Base-by-base conservation (phyloP, 441 rosid species). In the Adansonia gregorii region DNA sequence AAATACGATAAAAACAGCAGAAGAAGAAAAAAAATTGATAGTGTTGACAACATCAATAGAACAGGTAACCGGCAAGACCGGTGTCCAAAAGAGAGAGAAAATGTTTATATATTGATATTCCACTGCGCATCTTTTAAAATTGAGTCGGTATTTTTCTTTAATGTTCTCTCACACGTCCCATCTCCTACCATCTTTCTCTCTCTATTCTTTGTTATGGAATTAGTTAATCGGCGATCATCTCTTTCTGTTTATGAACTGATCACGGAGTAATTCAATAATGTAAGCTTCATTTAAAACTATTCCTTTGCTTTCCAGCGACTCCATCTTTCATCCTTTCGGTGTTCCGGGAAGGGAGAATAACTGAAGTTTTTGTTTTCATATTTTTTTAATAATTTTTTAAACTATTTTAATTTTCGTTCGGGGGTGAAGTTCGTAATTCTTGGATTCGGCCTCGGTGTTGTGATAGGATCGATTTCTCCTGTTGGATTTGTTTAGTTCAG, bases 131-230 rank as follows among this genome's bases (percentile, higher is more conserved):
- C 35, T 31, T 31, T 31, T 1, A 31, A 31, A 31, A 31, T 31
- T 31, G 35, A 31, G 35, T 31, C 35, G 2, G 35, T 31, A 2
- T 2, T 31, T 31, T 83, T 85, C 88, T 82, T 82, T 80, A 82
- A 77, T 83, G 89, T 83, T 85, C 88, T 78, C 76, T 85, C 88
- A 77, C 76, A 81, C 81, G 87, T 84, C 86, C 78, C 87, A 22
- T 85, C 85, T 80, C 75, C 67, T 67, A 24, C 19, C 35, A 31
- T 31, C 1, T 31, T 31, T 31, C 35, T 31, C 67, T 68, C 60
- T 54, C 52, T 3, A 3, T 56, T 43, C 27, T 31, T 24, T 17
- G 56, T 55, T 49, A 58, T 20, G 67, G 71, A 68, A 74, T 67
- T 83, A 51, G 46, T 67, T 52, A 17, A 65, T 69, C 85, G 83